Evolutionary conservation across 1,284 basidiomycete genomes (phyloP).

Genomic region (Irpex sp.): DNA sequence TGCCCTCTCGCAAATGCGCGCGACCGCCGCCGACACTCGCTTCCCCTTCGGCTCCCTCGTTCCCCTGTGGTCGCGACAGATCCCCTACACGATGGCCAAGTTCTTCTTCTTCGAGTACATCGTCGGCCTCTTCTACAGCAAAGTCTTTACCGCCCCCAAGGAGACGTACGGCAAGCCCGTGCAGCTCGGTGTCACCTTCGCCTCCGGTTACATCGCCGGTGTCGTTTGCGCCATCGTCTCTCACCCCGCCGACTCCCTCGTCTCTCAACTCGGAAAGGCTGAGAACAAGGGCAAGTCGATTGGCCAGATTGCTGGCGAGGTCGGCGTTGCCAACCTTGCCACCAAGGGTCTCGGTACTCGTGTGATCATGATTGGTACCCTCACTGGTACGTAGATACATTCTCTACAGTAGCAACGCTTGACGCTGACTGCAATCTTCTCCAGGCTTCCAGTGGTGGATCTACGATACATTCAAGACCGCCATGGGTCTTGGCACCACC

Average conservation of each 20-base stretch:
- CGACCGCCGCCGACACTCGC: constrained; percentile 58
- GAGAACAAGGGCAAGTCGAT: constrained; percentile 72
- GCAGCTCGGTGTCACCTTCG: constrained; percentile 76
- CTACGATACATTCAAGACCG: constrained; percentile 74
- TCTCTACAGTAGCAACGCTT: background rate
- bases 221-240: constrained; percentile 79
- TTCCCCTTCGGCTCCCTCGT: constrained; percentile 78
- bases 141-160: constrained; percentile 71
- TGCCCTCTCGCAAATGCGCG: constrained; percentile 64
- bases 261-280: constrained; percentile 74
- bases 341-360: constrained; percentile 79
- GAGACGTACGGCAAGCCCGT: constrained; percentile 64
- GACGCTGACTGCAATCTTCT: constrained; percentile 2
- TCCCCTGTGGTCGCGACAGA: constrained; percentile 83
- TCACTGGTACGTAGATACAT: constrained; percentile 44
- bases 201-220: constrained; percentile 79
- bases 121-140: constrained; percentile 69
- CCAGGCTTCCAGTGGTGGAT: constrained; percentile 85
- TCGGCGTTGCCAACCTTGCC: constrained; percentile 53
- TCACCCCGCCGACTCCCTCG: constrained; percentile 75
- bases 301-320: constrained; percentile 61
- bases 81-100: constrained; percentile 86
- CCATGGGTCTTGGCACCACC: constrained; percentile 79
- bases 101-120: constrained; percentile 84
- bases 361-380: constrained; percentile 77